A percentile compares a stretch with the other conserved stretches of the same genome.
Evolutionary conservation across 345 rosid genomes (phyloP).

Genomic region (Aegle marmelos): DNA sequence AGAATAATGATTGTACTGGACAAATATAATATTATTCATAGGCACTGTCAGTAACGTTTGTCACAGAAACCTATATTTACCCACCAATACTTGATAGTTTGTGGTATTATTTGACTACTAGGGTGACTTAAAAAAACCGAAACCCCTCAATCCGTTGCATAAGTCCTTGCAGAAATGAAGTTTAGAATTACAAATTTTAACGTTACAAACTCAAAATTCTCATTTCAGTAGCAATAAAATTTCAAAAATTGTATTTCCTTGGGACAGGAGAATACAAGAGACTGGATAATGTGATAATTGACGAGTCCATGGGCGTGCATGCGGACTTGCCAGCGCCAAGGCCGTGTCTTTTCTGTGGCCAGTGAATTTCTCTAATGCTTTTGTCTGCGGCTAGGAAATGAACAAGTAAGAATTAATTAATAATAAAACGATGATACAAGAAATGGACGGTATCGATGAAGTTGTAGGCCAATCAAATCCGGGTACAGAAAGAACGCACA

Average conservation of each 20-base stretch:
- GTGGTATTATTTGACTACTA: too few species aligned
- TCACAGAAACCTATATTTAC: too few species aligned
- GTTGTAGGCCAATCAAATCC: slow-evolving; percentile 3
- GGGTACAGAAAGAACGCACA: background rate
- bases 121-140: too few species aligned
- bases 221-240: too few species aligned
- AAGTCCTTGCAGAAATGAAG: background rate
- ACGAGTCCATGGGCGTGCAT: background rate
- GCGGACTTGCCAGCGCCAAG: background rate
- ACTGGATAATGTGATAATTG: background rate
- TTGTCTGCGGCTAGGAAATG: background rate
- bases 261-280: background rate
- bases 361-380: background rate
- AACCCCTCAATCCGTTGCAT: too few species aligned
- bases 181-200: background rate
- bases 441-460: background rate
- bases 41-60: too few species aligned
- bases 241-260: background rate
- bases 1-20: too few species aligned
- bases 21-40: too few species aligned
- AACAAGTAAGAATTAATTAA: background rate
- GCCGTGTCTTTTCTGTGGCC: background rate
- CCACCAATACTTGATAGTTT: too few species aligned
- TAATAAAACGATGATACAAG: background rate
- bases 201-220: too few species aligned